Conservation (phyloP, 306 rosid species). For the Citrullus colocynthis region DNA sequence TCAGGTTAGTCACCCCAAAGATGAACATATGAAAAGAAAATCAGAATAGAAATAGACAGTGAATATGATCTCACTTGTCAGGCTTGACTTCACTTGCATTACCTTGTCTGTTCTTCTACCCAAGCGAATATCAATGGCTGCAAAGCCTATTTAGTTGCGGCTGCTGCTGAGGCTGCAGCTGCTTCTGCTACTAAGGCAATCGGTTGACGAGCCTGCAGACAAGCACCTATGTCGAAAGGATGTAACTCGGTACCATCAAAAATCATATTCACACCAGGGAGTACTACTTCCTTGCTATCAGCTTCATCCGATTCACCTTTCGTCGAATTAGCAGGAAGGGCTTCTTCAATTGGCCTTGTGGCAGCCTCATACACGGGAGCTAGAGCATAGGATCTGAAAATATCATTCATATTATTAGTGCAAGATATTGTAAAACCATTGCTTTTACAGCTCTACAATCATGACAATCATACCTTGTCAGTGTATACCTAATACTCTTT, state of each 20-base stretch:
- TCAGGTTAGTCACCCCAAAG: not conserved
- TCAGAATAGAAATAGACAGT: not conserved
- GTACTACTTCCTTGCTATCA: constrained; percentile 69
- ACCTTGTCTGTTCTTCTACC: constrained; percentile 9
- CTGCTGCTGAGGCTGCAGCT: constrained; percentile 52
- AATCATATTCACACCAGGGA: constrained; percentile 83
- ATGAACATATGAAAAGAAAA: not conserved
- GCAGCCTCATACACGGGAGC: constrained; percentile 44
- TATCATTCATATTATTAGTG: constrained; percentile 8
- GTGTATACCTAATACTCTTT: not conserved
- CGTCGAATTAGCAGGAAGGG: constrained; percentile 19
- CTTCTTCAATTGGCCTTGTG: constrained; percentile 45
- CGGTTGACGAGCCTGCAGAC: constrained; percentile 89
- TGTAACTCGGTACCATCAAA: constrained; percentile 83
- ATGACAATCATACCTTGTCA: not conserved
- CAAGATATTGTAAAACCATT: not conserved
- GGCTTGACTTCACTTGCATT: constrained; percentile 3
- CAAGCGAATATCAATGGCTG: constrained; percentile 13
- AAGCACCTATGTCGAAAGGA: constrained; percentile 86
- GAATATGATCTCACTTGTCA: not conserved
- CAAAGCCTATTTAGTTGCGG: constrained; percentile 35
- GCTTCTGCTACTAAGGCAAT: constrained; percentile 80
- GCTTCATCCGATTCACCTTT: constrained; percentile 61
- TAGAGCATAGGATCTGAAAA: constrained; percentile 67
- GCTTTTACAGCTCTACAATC: not conserved